Base-by-base conservation (phyloP, 2,329 filamentous ascomycete genomes). In the Aspergillus pseudonomiae region DNA sequence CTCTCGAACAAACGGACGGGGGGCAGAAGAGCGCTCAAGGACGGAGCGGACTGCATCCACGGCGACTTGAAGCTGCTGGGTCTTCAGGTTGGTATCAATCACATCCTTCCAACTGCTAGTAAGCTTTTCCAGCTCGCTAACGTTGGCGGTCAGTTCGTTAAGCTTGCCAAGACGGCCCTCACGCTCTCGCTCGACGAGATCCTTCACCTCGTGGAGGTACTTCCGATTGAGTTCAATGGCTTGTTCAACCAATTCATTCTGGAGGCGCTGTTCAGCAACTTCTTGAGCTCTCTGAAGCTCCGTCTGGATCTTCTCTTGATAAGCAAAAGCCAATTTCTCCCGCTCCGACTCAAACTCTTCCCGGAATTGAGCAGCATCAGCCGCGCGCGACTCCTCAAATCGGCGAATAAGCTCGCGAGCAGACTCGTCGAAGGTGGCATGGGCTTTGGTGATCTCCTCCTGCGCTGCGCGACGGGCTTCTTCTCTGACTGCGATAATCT, bases 31-130 rank as follows among this genome's bases (percentile, higher is more conserved):
- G 68, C 90, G 90, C 74, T 93, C 90, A 26, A 98, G 86, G 57
- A 90, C 92, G 63, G 92, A 89, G 69, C 92, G 91, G 58, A 98
- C 93, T 45, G 94, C 93, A 76, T 99, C 95, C 34, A 98, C 91
- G 24, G 95, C 95, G 41, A 99, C 93, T 75, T 97, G 93, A 32
- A 99, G 89, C 81, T 98, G 94, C 80, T 99, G 95, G 0, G 95
- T 97, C 79, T 92, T 91, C 67, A 98, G 87, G 80, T 95, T 98
- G 64, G 87, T 85, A 76, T 98, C 93, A 26, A 99, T 88, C 43
- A 98, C 92, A 46, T 89, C 88, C 79, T 94, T 96, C 93, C 93
- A 98, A 68, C 93, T 90, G 1, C 88, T 87, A 1, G 94, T 96
- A 60, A 99, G 87, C 78, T 89, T 89, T 81, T 97, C 94, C 14